Evolutionary conservation across 139 green algal genomes (phyloP).

Genomic region (Haematococcus sp.): DNA sequence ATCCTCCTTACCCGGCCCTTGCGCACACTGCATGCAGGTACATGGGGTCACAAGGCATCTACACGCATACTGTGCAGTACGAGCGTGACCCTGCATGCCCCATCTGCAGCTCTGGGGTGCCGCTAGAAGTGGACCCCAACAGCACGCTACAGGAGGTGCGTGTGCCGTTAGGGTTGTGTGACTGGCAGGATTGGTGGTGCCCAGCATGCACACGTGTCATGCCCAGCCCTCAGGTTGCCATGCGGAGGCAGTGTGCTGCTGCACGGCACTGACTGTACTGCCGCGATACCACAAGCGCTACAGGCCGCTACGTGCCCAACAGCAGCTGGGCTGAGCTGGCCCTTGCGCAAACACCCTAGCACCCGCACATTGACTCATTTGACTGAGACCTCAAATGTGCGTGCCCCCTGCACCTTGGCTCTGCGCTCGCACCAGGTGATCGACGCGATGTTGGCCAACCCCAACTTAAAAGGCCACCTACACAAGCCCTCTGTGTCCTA

Average conservation of each 20-base stretch:
- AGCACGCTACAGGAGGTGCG: conserved; percentile 72
- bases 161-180: neutral
- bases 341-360: no score
- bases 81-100: conserved; percentile 83
- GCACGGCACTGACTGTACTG: neutral
- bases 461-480: conserved; percentile 55
- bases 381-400: neutral
- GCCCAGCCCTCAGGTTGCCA: neutral
- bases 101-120: conserved; percentile 87
- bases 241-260: neutral
- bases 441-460: conserved; percentile 60
- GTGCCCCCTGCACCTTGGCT: neutral
- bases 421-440: conserved; percentile 67
- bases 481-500: conserved; percentile 75
- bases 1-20: no score
- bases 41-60: conserved; percentile 88
- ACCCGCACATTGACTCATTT: neutral
- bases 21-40: conserved; percentile 66
- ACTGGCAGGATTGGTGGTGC: no score
- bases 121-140: conserved; percentile 50
- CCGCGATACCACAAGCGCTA: no score
- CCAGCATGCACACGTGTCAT: neutral
- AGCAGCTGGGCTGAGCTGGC: no score
- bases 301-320: no score
- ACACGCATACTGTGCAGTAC: conserved; percentile 92